Evolutionary conservation across 805 yeast genomes (phyloP), one percentile per base, ranked within the genome.

Genomic region (Wickerhamomyces alni): DNA sequence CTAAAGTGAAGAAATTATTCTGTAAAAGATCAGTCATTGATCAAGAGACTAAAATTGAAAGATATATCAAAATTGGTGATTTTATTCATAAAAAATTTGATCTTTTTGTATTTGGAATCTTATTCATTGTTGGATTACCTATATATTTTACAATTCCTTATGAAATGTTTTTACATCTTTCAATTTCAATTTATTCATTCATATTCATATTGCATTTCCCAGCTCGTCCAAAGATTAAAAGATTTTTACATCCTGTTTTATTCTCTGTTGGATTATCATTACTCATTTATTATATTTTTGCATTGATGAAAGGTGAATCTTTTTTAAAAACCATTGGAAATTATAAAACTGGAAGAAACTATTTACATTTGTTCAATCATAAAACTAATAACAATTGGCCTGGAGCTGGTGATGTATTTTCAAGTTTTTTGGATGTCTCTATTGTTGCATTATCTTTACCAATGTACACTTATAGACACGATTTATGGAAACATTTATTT

Each of bases 381-480:
- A 38, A 35, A 31, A 19, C 22, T 6, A 47, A 37, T 15, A 40
- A 43, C 8, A 54, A 59, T 17, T 72, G 77, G 73, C 93, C 94
- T 1, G 95, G 95, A 0, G 85, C 89, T 12, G 95, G 95, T 2
- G 94, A 85, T 54, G 66, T 85, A 15, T 67, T 85, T 30, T 57
- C 79, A 6, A 72, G 88, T 0, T 58, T 84, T 47, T 80, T 85
- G 82, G 93, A 84, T 51, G 72, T 82, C 8, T 75, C 87, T 2
- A 85, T 85, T 58, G 88, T 82, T 1, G 75, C 91, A 2, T 65
- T 85, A 32, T 74, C 89, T 17, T 61, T 85, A 37, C 88, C 95
- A 3, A 82, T 85, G 87, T 85, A 72, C 58, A 74, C 82, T 8
- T 84, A 82, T 59, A 62, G 93, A 36, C 61, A 60, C 13, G 94